These are phyloP conservation scores for Colletotrichum ledebouriae DNA, from an alignment of 2,329 filamentous ascomycete genomes.

Conservation along the genomic window DNA sequence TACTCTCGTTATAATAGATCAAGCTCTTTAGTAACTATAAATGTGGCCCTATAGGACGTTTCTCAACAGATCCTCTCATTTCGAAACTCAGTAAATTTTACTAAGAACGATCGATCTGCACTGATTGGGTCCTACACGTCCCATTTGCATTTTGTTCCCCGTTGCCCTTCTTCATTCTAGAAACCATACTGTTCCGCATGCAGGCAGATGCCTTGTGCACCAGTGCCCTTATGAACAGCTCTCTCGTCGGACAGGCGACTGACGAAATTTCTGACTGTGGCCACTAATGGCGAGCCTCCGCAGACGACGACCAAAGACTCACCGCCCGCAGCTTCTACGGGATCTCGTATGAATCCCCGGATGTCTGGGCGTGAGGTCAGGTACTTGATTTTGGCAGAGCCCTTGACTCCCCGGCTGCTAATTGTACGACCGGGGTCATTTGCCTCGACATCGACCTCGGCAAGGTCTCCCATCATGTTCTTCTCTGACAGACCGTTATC, in stretches of 20 bases:
- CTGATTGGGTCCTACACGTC: not conserved
- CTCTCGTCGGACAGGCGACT: constrained; percentile 70
- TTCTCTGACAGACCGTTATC: not conserved
- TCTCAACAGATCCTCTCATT: too few relatives aligned
- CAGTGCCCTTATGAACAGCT: constrained; percentile 74
- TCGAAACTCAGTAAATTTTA: too few relatives aligned
- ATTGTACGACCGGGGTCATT: constrained; percentile 48
- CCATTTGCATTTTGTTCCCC: not conserved
- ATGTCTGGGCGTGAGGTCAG: constrained; percentile 57
- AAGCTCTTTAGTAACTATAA: too few relatives aligned
- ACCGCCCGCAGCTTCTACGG: constrained; percentile 70
- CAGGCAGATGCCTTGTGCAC: constrained; percentile 72
- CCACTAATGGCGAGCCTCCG: constrained; percentile 68
- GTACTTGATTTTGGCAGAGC: not conserved
- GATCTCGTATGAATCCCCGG: constrained; percentile 62
- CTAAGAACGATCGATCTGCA: too few relatives aligned
- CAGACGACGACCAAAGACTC: constrained; percentile 74
- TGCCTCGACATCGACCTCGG: not conserved
- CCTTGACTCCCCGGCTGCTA: not conserved
- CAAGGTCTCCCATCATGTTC: too few relatives aligned
- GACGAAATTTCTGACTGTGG: constrained; percentile 67
- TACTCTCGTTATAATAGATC: too few relatives aligned
- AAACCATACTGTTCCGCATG: constrained; percentile 73
- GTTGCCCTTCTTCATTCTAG: constrained; percentile 44
- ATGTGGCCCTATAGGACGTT: too few relatives aligned